Evolutionary conservation across 495 filamentous ascomycete species (phyloP).

Genomic region (Neurospora sublineolata): DNA sequence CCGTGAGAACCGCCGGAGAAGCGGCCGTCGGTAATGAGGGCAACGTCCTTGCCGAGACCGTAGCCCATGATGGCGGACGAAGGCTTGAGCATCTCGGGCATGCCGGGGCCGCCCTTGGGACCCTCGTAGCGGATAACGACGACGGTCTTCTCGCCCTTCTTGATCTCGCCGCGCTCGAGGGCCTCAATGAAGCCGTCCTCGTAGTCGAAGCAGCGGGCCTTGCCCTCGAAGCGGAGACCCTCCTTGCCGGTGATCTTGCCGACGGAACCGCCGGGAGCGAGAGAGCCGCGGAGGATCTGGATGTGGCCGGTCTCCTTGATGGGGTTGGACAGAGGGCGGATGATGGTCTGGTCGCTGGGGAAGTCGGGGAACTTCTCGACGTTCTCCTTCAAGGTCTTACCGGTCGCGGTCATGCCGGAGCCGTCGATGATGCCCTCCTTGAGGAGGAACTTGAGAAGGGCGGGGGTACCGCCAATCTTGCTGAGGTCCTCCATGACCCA

Average conservation of each 20-base stretch:
- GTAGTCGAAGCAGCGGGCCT: conserved; percentile 75
- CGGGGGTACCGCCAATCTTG: conserved; percentile 83
- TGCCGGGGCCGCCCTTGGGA: conserved; percentile 67
- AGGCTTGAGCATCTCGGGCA: conserved; percentile 86
- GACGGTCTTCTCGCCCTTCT: conserved; percentile 94
- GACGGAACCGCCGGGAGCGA: conserved; percentile 84
- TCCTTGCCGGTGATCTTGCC: conserved; percentile 99
- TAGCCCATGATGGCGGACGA: conserved; percentile 76
- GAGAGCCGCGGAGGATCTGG: conserved; percentile 84
- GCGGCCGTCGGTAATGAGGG: conserved; percentile 66
- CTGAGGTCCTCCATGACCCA: conserved; percentile 90
- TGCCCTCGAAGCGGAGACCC: conserved; percentile 76
- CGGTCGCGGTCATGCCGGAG: conserved; percentile 82
- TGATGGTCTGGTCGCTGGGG: conserved; percentile 76
- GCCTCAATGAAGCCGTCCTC: conserved; percentile 72
- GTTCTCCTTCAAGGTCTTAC: conserved; percentile 88
- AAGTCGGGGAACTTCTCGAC: conserved; percentile 66
- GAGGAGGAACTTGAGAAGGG: conserved; percentile 83
- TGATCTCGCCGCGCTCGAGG: conserved; percentile 71
- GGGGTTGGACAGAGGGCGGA: conserved; percentile 80
- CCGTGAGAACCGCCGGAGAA: conserved; percentile 71
- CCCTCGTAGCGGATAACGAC: conserved; percentile 96
- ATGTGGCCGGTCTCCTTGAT: conserved; percentile 94
- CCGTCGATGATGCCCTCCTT: conserved; percentile 84
- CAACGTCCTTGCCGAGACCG: conserved; percentile 71